These are phyloP conservation scores for Sicyos edulis DNA, from an alignment of 306 rosid species.

Conservation along the genomic window DNA sequence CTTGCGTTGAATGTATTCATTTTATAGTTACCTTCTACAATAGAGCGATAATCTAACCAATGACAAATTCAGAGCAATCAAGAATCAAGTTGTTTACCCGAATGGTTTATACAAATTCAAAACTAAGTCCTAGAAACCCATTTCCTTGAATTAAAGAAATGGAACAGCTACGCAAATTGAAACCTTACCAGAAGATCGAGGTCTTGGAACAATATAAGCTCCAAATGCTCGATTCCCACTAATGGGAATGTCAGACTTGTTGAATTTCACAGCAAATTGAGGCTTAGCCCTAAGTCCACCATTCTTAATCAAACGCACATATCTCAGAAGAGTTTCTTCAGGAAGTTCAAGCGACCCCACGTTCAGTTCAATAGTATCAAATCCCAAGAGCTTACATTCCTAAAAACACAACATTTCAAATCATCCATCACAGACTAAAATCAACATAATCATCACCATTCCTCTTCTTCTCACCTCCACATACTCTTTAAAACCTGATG, in stretches of 20 bases:
- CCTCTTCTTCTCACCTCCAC: constrained; percentile 49
- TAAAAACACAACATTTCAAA: constrained; percentile 18
- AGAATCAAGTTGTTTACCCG: background rate
- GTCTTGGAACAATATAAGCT: constrained; percentile 57
- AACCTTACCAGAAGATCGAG: constrained; percentile 68
- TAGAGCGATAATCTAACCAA: background rate
- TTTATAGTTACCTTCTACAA: background rate
- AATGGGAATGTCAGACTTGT: constrained; percentile 67
- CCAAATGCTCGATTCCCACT: constrained; percentile 72
- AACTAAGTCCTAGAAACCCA: background rate
- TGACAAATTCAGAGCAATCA: background rate
- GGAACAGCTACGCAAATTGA: background rate
- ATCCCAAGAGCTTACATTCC: constrained; percentile 90
- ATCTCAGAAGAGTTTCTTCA: constrained; percentile 75
- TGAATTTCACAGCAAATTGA: constrained; percentile 63
- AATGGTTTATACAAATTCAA: background rate
- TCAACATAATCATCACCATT: background rate
- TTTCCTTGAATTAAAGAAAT: background rate
- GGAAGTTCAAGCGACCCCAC: constrained; percentile 63
- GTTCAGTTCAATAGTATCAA: constrained; percentile 75
- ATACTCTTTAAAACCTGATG: constrained; percentile 60
- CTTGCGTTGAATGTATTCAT: background rate
- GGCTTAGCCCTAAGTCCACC: constrained; percentile 74
- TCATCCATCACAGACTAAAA: background rate
- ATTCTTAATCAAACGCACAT: constrained; percentile 68